phyloP scores from a whole-genome alignment of 306 rosid species.

The Quercus parvula region DNA sequence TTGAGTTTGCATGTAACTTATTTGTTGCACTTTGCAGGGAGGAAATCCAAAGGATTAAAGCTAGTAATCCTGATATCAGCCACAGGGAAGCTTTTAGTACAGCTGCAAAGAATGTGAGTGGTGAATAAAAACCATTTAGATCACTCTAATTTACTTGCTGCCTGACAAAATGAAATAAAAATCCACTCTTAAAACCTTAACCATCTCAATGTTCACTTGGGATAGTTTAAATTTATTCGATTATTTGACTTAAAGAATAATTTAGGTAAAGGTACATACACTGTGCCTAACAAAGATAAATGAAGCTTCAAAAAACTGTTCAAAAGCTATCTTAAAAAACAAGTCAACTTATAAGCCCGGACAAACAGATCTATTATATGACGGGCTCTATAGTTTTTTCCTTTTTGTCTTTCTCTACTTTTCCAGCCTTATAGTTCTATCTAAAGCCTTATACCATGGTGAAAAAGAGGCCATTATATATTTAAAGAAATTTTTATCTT shows the following conservation, averaged over 20 bases:
- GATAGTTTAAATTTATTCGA: too few species aligned
- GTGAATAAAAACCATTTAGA: not conserved
- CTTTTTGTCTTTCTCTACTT: not conserved
- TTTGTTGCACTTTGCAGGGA: conserved; percentile 49
- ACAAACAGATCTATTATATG: too few species aligned
- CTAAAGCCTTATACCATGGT: too few species aligned
- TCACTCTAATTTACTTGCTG: not conserved
- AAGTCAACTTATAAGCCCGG: too few species aligned
- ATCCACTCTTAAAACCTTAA: too few species aligned
- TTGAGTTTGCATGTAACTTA: not conserved
- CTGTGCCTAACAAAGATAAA: too few species aligned
- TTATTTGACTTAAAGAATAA: too few species aligned
- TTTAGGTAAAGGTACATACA: too few species aligned
- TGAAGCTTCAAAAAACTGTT: too few species aligned
- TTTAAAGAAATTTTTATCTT: not conserved
- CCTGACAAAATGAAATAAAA: not conserved
- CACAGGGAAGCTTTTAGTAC: conserved; percentile 98
- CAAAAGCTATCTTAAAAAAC: too few species aligned
- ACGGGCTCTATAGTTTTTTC: not conserved
- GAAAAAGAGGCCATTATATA: too few species aligned
- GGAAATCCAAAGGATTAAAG: conserved; percentile 99
- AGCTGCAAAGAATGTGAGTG: conserved; percentile 94
- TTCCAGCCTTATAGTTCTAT: not conserved
- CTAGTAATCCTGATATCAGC: conserved; percentile 85
- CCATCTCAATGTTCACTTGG: too few species aligned